These are phyloP conservation scores for Saprolegnia diclina DNA, from an alignment of 352 stramenopile species.

Conservation along the genomic window DNA sequence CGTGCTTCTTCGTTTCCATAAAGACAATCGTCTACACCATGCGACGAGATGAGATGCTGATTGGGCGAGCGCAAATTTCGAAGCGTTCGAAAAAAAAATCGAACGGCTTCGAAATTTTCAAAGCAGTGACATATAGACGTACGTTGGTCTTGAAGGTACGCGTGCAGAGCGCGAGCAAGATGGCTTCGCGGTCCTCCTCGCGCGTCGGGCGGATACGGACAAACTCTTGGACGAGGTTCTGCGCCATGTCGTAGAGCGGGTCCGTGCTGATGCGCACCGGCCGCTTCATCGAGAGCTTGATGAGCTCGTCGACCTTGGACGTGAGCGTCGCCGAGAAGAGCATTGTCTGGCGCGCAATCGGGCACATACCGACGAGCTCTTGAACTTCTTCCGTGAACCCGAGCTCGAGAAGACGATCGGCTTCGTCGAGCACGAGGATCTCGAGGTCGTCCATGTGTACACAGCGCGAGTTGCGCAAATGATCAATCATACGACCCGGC, in stretches of 20 bases:
- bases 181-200: conserved; percentile 92
- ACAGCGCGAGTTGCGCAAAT: conserved; percentile 95
- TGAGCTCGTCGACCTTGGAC: conserved; percentile 96
- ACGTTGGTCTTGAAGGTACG: conserved; percentile 90
- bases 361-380: conserved; percentile 95
- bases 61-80: not conserved
- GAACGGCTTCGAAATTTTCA: not conserved
- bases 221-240: conserved; percentile 97
- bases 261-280: conserved; percentile 93
- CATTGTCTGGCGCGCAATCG: conserved; percentile 94
- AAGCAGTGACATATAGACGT: no score
- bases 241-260: conserved; percentile 92
- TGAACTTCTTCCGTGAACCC: conserved; percentile 97
- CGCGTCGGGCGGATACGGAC: conserved; percentile 89
- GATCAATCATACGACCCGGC: conserved; percentile 97
- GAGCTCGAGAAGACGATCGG: conserved; percentile 96
- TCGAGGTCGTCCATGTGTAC: conserved; percentile 98
- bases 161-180: conserved; percentile 92
- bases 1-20: conserved; percentile 97
- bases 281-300: conserved; percentile 95
- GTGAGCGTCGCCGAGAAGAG: conserved; percentile 99
- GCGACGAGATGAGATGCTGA: not conserved
- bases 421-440: conserved; percentile 93
- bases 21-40: conserved; percentile 98
- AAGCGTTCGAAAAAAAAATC: not conserved